phyloP scores from a whole-genome alignment of 2,329 filamentous ascomycete genomes.

The Colletotrichum plurivorum region DNA sequence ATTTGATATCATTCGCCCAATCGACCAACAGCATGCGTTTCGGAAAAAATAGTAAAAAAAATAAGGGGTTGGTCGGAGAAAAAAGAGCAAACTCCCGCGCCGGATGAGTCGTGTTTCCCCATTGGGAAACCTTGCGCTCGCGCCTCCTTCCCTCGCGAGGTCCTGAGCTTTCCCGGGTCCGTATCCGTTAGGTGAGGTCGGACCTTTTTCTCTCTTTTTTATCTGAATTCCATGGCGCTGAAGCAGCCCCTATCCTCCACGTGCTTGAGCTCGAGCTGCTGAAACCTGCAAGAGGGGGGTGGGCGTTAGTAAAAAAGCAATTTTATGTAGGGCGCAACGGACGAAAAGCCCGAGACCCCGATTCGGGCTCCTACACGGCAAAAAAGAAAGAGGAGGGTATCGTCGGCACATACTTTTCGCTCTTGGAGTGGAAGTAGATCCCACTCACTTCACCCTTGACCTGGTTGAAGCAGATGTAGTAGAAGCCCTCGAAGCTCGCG shows the following conservation, averaged over 20 bases:
- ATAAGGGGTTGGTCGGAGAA: not conserved
- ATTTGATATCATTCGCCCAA: conserved; percentile 39
- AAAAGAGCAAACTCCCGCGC: conserved; percentile 20
- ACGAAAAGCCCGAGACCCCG: not conserved
- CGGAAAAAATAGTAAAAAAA: not conserved
- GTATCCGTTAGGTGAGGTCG: not conserved
- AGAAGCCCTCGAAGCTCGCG: conserved; percentile 98
- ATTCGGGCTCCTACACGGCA: conserved; percentile 19
- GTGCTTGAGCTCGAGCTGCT: conserved; percentile 92
- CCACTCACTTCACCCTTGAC: conserved; percentile 87
- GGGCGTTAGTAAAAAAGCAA: conserved; percentile 28
- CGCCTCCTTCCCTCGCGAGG: conserved; percentile 14
- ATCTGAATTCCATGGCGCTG: conserved; percentile 85
- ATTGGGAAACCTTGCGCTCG: conserved; percentile 13
- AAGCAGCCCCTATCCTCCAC: conserved; percentile 88
- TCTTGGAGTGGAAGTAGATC: conserved; percentile 98
- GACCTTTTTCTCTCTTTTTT: conserved; percentile 48
- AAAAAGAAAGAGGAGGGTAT: conserved; percentile 3
- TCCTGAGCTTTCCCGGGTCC: conserved; percentile 12
- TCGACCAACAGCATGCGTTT: conserved; percentile 11
- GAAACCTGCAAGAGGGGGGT: conserved; percentile 73
- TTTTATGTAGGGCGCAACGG: not conserved
- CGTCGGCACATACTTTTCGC: conserved; percentile 83
- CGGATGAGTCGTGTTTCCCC: conserved; percentile 12
- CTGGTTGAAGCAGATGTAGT: conserved; percentile 99